A percentile compares a stretch with the other conserved stretches of the same genome.
Evolutionary conservation across 805 yeast species (phyloP).

Genomic region (Ogataea nitratoaversa): DNA sequence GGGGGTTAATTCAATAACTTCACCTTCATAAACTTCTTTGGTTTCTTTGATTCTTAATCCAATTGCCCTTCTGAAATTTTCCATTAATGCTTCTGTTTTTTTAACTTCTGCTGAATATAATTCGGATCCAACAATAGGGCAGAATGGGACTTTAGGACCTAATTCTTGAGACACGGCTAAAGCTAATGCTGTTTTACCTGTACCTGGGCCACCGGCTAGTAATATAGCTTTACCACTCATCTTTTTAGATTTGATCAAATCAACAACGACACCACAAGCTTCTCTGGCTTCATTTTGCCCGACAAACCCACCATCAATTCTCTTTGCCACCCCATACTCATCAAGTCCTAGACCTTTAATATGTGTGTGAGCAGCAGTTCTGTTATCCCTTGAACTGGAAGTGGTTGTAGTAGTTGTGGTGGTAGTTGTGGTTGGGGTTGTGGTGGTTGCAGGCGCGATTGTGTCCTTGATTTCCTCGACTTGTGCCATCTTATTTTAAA

Average conservation of each 20-base stretch:
- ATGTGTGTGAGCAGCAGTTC: conserved; percentile 92
- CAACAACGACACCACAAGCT: conserved; percentile 92
- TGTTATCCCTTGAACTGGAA: conserved; percentile 21
- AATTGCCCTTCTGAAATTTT: conserved; percentile 92
- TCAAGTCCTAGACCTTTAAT: conserved; percentile 96
- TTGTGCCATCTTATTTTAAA: conserved; percentile 76
- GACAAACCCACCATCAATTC: conserved; percentile 89
- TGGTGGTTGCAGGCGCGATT: conserved; percentile 11
- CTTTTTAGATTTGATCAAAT: conserved; percentile 88
- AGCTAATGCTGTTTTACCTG: conserved; percentile 98
- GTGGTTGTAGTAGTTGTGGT: conserved; percentile 11
- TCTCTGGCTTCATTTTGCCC: conserved; percentile 93
- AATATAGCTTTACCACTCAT: conserved; percentile 96
- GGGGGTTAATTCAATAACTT: conserved; percentile 87
- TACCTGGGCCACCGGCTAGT: conserved; percentile 97
- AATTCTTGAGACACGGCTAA: conserved; percentile 81
- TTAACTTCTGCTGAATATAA: conserved; percentile 86
- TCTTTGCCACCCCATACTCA: conserved; percentile 80
- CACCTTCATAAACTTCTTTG: conserved; percentile 97
- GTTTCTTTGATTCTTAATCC: conserved; percentile 96
- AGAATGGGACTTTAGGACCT: conserved; percentile 83
- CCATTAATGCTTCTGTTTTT: conserved; percentile 94
- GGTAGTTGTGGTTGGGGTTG: conserved; percentile 3
- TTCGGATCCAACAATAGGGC: conserved; percentile 93
- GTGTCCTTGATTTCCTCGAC: conserved; percentile 70